Percentiles rank a stretch among this genome's conserved stretches.
Evolutionary conservation across 2,329 filamentous ascomycete genomes (phyloP).

Genomic region (Exophiala mesophila): DNA sequence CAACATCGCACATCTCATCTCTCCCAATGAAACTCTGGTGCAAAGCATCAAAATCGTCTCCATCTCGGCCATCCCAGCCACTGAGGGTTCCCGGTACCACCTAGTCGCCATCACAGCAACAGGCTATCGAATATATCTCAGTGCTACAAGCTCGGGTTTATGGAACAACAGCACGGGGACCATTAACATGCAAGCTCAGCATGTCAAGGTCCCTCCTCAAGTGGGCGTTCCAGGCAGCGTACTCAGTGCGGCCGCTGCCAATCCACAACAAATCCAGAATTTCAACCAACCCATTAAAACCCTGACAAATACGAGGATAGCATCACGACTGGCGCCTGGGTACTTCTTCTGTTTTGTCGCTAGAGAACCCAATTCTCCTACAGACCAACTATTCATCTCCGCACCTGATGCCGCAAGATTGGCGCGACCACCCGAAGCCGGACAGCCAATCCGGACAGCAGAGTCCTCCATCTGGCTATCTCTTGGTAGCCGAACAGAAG

Average conservation of each 20-base stretch:
- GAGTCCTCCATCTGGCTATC: conserved; percentile 79
- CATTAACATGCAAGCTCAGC: conserved; percentile 95
- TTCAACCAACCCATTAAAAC: conserved; percentile 46
- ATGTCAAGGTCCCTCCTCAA: conserved; percentile 85
- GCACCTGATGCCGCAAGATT: conserved; percentile 87
- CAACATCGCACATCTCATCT: conserved; percentile 81
- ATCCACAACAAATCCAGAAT: conserved; percentile 37
- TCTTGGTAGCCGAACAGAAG: conserved; percentile 68
- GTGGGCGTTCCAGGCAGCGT: conserved; percentile 27
- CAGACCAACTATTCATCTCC: conserved; percentile 73
- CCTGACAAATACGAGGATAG: conserved; percentile 37
- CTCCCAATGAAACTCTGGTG: conserved; percentile 64
- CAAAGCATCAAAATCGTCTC: conserved; percentile 70
- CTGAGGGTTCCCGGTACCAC: conserved; percentile 46
- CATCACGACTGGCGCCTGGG: conserved; percentile 68
- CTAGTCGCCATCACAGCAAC: conserved; percentile 86
- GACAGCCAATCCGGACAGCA: conserved; percentile 57
- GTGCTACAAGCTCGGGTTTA: conserved; percentile 69
- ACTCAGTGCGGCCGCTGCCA: conserved; percentile 21
- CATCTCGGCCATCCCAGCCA: conserved; percentile 78
- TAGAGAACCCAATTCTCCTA: conserved; percentile 54
- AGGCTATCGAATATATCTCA: conserved; percentile 87
- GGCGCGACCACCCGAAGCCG: conserved; percentile 50
- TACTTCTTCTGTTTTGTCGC: conserved; percentile 83
- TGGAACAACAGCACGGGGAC: conserved; percentile 63